These are phyloP conservation scores for Camellia sinensis DNA, from an alignment of 148 eudicot species.

Conservation along the genomic window DNA sequence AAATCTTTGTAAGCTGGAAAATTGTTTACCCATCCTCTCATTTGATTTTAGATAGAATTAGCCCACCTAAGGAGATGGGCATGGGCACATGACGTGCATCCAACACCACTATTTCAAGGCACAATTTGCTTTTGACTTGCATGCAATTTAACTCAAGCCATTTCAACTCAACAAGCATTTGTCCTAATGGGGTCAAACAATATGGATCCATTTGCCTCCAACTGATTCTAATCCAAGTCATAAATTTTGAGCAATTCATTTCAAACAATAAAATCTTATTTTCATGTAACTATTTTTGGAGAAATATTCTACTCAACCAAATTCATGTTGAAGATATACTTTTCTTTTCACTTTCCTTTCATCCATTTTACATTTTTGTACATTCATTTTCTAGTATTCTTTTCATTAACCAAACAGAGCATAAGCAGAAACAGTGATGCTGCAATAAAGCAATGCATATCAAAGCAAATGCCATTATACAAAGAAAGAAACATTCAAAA, in stretches of 20 bases:
- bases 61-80: too few species aligned
- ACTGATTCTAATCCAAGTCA: not conserved
- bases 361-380: not conserved
- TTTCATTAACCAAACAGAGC: not conserved
- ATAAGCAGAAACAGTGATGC: not conserved
- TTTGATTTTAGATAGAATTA: too few species aligned
- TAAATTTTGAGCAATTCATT: not conserved
- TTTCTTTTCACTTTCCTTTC: slow-evolving; percentile 1
- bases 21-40: too few species aligned
- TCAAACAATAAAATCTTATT: not conserved
- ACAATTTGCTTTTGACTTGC: too few species aligned
- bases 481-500: slow-evolving; percentile 12
- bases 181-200: too few species aligned
- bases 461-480: not conserved
- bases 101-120: too few species aligned
- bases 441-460: not conserved
- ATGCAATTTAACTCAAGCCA: not conserved
- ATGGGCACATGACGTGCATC: too few species aligned
- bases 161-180: too few species aligned
- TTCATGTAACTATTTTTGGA: not conserved
- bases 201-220: too few species aligned
- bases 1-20: too few species aligned
- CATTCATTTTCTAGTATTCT: too few species aligned
- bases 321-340: not conserved
- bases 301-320: too few species aligned